Evolutionary conservation across 1,139 yeast species (phyloP).

Genomic region (Magnusiomyces suaveolens): DNA sequence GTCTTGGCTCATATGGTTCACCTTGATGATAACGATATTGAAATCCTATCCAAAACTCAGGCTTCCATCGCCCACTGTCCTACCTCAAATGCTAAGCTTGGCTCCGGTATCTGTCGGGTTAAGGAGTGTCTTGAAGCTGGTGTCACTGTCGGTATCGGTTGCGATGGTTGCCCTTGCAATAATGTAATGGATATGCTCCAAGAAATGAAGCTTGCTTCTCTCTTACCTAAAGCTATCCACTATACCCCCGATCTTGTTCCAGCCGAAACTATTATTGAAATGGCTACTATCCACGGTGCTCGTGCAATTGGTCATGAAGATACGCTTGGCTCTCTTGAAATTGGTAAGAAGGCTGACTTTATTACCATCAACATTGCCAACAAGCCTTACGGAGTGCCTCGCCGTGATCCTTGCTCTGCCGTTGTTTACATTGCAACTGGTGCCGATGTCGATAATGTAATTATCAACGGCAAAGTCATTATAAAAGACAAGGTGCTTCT

Average conservation of each 20-base stretch:
- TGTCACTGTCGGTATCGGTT: constrained; percentile 26
- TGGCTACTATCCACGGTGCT: constrained; percentile 24
- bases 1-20: constrained; percentile 23
- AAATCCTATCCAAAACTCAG: constrained; percentile 22
- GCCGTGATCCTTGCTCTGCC: constrained; percentile 19
- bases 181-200: constrained; percentile 24
- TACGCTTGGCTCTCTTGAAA: constrained; percentile 22
- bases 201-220: constrained; percentile 27
- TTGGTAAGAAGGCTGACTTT: constrained; percentile 27
- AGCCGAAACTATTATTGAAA: constrained; percentile 25
- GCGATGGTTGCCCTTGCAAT: constrained; percentile 26
- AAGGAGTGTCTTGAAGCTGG: constrained; percentile 24
- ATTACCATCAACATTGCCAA: constrained; percentile 21
- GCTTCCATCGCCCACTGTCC: constrained; percentile 29
- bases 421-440: constrained; percentile 26
- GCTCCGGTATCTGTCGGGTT: constrained; percentile 26
- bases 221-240: constrained; percentile 27
- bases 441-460: constrained; percentile 21
- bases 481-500: constrained; percentile 19
- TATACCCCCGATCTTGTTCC: constrained; percentile 22
- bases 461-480: constrained; percentile 22
- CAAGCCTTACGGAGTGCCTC: constrained; percentile 19
- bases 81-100: constrained; percentile 28
- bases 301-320: constrained; percentile 17
- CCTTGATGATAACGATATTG: constrained; percentile 25